Evolutionary conservation across 1,284 basidiomycete species (phyloP), one percentile per base, ranked within the genome.

Genomic region (Malassezia globosa): DNA sequence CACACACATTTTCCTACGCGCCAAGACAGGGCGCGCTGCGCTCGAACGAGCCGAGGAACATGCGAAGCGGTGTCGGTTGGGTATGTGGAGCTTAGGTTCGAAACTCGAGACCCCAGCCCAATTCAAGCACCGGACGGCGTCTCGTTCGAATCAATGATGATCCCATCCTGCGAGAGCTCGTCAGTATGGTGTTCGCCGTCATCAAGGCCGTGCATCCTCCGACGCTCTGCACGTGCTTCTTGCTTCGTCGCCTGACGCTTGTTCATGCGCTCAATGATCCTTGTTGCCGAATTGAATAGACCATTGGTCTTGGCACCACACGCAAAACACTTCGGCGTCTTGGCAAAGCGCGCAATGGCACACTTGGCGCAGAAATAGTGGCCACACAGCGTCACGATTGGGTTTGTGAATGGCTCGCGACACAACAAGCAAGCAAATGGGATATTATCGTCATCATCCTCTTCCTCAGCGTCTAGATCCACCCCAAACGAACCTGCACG

Each of bases 361-460:
- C 90, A 94, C 16, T 50, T 46, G 47, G 85, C 86, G 74, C 90
- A 95, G 72, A 90, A 97, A 75, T 95, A 96, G 74, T 97, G 94
- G 2, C 86, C 87, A 72, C 94, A 99, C 45, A 85, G 82, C 16
- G 94, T 97, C 44, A 89, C 86, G 56, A 99, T 80, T 5, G 92
- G 92, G 64, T 95, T 87, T 4, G 83, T 87, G 73, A 92, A 97
- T 42, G 83, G 83, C 69, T 96, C 84, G 51, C 90, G 81, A 74
- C 94, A 96, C 59, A 97, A 83, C 58, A 95, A 78, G 74, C 94
- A 97, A 10, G 94, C 92, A 71, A 96, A 99, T 2, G 94, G 94
- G 33, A 97, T 79, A 72, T 94, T 87, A 70, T 90, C 88, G 50
- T 77, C 76, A 14, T 60, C 37, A 42, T 80, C 81, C 26, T 72